Conservation (phyloP, 176 grass and related monocot species). For the Thinopyrum elongatum region DNA sequence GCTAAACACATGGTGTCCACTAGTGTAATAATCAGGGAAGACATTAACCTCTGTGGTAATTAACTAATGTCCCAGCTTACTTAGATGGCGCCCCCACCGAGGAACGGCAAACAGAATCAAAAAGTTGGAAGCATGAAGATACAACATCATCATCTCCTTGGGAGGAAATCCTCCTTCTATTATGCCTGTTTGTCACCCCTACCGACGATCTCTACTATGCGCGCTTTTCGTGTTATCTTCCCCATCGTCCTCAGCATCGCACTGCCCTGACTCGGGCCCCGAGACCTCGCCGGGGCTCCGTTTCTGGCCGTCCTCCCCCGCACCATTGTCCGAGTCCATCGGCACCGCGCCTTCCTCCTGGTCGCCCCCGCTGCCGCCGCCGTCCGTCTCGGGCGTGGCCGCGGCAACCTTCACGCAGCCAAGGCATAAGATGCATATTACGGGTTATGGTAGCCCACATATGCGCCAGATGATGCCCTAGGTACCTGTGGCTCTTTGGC, state of each 20-base stretch:
- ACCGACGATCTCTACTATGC: conserved; percentile 20
- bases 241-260: conserved; percentile 55
- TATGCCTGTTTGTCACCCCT: neutral
- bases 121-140: neutral
- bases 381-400: conserved; percentile 68
- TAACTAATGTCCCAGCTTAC: neutral
- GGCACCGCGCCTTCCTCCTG: conserved; percentile 78
- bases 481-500: conserved; percentile 70
- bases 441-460: neutral
- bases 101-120: neutral
- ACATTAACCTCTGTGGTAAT: too few species aligned
- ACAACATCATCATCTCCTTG: neutral
- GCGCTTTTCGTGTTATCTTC: conserved; percentile 41
- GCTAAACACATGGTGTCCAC: neutral
- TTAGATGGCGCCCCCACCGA: neutral
- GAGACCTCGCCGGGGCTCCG: conserved; percentile 72
- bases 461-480: neutral
- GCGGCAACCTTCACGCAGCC: conserved; percentile 44
- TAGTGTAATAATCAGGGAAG: neutral
- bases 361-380: conserved; percentile 62
- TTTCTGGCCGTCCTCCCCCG: conserved; percentile 57
- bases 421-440: neutral
- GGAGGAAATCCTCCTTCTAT: neutral
- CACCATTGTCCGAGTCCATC: conserved; percentile 75
- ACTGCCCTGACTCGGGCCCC: conserved; percentile 60